phyloP scores from a whole-genome alignment of 805 yeast species.

The Danielia reshetovae region DNA sequence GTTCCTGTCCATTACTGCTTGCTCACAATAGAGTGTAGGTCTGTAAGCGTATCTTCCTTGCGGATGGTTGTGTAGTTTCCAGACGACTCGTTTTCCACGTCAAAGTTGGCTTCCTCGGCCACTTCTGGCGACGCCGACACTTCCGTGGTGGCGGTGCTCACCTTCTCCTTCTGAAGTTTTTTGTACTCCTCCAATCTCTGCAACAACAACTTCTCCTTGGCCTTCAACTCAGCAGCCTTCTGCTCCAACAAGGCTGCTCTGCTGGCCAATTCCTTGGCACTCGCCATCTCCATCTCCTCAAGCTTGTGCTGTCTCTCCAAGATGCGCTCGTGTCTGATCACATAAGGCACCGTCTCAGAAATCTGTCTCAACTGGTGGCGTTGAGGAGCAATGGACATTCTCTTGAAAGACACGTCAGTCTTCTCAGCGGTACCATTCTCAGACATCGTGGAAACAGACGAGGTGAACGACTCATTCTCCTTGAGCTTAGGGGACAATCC shows the following conservation, averaged over 20 bases:
- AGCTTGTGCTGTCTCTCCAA: constrained; percentile 72
- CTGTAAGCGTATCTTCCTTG: constrained; percentile 54
- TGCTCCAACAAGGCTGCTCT: constrained; percentile 75
- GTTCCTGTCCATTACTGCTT: background rate
- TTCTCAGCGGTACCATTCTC: constrained; percentile 15
- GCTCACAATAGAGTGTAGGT: constrained; percentile 39
- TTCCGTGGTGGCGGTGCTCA: constrained; percentile 1
- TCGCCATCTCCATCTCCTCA: constrained; percentile 74
- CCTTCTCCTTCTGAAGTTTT: constrained; percentile 5
- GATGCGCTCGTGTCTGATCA: constrained; percentile 70
- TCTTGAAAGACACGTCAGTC: constrained; percentile 28
- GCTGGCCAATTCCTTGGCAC: constrained; percentile 67
- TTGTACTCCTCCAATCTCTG: constrained; percentile 31
- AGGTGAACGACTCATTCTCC: constrained; percentile 26
- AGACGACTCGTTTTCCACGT: constrained; percentile 7
- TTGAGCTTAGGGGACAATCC: constrained; percentile 23
- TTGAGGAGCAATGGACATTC: constrained; percentile 43
- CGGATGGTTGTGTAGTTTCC: constrained; percentile 17
- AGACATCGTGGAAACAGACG: constrained; percentile 30
- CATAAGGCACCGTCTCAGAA: constrained; percentile 83
- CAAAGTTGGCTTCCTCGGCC: constrained; percentile 4
- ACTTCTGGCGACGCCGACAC: background rate
- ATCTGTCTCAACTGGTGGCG: constrained; percentile 69
- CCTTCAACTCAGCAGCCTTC: constrained; percentile 68
- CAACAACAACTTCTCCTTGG: constrained; percentile 55